Conservation (phyloP, 177 flowering plant genomes). For the Vitis hybrid region DNA sequence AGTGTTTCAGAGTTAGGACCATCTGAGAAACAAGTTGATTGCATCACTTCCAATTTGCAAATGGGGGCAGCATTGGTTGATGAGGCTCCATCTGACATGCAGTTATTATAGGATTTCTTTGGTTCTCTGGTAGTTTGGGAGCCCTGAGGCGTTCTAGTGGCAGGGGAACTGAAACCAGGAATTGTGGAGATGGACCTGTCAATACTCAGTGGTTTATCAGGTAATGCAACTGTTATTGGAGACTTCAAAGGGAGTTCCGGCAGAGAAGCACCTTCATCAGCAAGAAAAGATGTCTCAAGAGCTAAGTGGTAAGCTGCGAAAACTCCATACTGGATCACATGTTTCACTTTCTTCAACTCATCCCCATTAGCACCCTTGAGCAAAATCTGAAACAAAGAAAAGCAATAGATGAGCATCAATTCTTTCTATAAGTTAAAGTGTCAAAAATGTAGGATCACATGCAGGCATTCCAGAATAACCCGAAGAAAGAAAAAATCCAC, state of each 20-base stretch:
- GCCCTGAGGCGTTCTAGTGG: conserved; percentile 31
- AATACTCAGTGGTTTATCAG: conserved; percentile 61
- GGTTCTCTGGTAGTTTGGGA: conserved; percentile 28
- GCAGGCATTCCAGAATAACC: neutral
- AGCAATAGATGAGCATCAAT: neutral
- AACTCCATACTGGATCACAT: conserved; percentile 86
- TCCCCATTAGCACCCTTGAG: conserved; percentile 88
- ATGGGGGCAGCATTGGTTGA: conserved; percentile 6
- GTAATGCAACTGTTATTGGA: conserved; percentile 79
- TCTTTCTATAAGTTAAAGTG: no score
- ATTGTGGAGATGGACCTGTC: conserved; percentile 76
- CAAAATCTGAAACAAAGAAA: conserved; percentile 56
- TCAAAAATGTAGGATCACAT: neutral
- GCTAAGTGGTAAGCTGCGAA: conserved; percentile 98
- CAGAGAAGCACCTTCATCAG: conserved; percentile 95
- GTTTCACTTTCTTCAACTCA: conserved; percentile 93
- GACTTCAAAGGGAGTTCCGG: conserved; percentile 78
- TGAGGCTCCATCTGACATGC: conserved; percentile 18
- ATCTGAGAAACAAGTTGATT: conserved; percentile 15
- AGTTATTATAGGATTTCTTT: conserved; percentile 24
- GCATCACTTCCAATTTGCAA: conserved; percentile 16
- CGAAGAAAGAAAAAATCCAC: neutral
- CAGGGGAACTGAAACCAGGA: conserved; percentile 60
- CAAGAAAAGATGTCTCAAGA: conserved; percentile 93
- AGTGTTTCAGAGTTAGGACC: conserved; percentile 11